Conservation (phyloP, 495 filamentous ascomycete species). For the Evansstolkia leycettana region DNA sequence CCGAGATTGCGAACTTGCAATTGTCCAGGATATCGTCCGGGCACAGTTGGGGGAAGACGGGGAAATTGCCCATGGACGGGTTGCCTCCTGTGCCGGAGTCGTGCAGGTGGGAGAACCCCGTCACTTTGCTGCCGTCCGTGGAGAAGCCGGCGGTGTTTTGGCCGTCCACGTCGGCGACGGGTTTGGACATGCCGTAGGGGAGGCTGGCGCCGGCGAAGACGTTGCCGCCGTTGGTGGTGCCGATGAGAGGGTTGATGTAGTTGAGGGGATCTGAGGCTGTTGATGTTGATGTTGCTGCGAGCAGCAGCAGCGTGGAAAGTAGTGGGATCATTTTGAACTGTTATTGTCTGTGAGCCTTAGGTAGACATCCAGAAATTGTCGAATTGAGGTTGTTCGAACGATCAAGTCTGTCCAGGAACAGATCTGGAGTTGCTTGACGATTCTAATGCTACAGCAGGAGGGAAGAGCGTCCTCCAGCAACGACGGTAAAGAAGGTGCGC, state of each 20-base stretch:
- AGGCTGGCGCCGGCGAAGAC: constrained; percentile 65
- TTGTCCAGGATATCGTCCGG: constrained; percentile 41
- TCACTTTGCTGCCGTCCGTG: constrained; percentile 48
- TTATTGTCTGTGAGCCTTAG: no score
- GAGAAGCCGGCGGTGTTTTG: constrained; percentile 63
- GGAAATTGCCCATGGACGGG: constrained; percentile 60
- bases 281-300: not conserved
- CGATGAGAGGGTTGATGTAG: constrained; percentile 41
- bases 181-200: constrained; percentile 64
- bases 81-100: constrained; percentile 57
- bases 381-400: no score
- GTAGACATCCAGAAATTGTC: no score
- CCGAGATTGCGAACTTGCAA: constrained; percentile 45
- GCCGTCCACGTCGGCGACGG: constrained; percentile 56
- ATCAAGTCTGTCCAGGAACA: no score
- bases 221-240: constrained; percentile 46
- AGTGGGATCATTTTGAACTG: no score
- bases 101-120: constrained; percentile 53
- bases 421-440: no score
- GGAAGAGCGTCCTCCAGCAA: no score
- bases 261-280: constrained; percentile 13
- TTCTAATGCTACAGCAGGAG: no score
- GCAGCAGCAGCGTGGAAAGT: no score
- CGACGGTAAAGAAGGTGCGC: no score
- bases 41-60: constrained; percentile 56